Evolutionary conservation across 129 eudicot species (phyloP).

Genomic region (Deinandra increscens): DNA sequence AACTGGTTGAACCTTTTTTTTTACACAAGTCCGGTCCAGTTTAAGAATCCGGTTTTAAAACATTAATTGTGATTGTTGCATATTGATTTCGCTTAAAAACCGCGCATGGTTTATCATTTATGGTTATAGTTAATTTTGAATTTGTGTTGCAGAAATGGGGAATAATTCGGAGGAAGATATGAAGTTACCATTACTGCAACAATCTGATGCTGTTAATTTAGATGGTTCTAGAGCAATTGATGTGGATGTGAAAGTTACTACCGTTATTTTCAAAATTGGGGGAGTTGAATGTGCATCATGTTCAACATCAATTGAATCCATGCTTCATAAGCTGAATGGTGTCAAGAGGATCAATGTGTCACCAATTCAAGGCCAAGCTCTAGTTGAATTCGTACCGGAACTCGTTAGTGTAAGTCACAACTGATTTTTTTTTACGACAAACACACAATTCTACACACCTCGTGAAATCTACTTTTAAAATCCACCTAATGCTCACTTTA

Average conservation of each 20-base stretch:
- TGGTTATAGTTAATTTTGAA: background rate
- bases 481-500: too few species aligned
- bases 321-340: conserved; percentile 56
- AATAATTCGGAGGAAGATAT: conserved; percentile 56
- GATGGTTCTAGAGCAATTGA: conserved; percentile 23
- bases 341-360: conserved; percentile 61
- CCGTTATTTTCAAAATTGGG: conserved; percentile 46
- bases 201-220: conserved; percentile 32
- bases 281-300: conserved; percentile 68
- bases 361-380: conserved; percentile 71
- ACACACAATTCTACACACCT: too few species aligned
- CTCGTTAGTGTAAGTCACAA: conserved; percentile 52
- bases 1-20: too few species aligned
- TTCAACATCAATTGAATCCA: conserved; percentile 62
- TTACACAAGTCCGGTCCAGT: too few species aligned
- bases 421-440: too few species aligned
- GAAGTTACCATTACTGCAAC: conserved; percentile 59
- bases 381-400: conserved; percentile 61
- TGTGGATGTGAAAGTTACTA: conserved; percentile 36
- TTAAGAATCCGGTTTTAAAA: too few species aligned
- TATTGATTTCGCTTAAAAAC: background rate
- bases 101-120: conserved; percentile 2
- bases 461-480: too few species aligned
- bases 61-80: background rate
- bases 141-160: conserved; percentile 46